These are phyloP conservation scores for Biscutella laevigata DNA, from an alignment of 441 rosid species.

Conservation along the genomic window DNA sequence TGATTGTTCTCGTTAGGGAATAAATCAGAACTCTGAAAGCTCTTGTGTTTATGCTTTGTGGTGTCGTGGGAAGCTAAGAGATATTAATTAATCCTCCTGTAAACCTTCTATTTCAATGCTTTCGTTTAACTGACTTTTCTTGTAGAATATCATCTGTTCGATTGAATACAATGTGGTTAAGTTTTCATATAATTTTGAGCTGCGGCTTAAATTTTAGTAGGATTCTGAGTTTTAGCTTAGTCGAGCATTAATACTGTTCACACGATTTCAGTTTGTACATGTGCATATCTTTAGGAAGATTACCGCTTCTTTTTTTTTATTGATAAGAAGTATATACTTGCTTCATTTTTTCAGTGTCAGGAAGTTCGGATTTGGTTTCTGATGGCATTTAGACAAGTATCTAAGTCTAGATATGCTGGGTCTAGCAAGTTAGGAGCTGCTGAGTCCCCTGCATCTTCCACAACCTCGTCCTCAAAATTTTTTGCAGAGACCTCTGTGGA, in stretches of 20 bases:
- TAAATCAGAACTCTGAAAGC: too few species aligned
- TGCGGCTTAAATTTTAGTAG: too few species aligned
- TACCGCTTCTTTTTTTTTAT: not conserved
- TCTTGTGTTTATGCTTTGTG: not conserved
- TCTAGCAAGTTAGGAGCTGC: conserved; percentile 35
- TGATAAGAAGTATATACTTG: not conserved
- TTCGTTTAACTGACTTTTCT: too few species aligned
- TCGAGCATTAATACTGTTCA: not conserved
- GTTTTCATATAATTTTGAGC: too few species aligned
- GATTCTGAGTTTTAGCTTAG: not conserved
- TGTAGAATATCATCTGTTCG: too few species aligned
- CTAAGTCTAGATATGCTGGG: conserved; percentile 43
- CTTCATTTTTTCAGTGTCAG: conserved; percentile 1
- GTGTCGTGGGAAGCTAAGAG: not conserved
- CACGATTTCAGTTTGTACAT: not conserved
- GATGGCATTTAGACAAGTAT: conserved; percentile 63
- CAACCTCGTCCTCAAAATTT: conserved; percentile 71
- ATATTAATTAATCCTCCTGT: too few species aligned
- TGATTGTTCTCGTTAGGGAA: too few species aligned
- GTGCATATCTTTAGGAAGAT: too few species aligned
- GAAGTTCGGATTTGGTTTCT: conserved; percentile 23
- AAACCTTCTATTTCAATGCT: too few species aligned
- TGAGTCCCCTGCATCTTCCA: conserved; percentile 68
- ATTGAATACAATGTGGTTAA: too few species aligned
- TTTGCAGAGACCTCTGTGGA: conserved; percentile 59